These are phyloP conservation scores for Gastrolobium bilobum DNA, from an alignment of 306 rosid genomes.

Conservation along the genomic window DNA sequence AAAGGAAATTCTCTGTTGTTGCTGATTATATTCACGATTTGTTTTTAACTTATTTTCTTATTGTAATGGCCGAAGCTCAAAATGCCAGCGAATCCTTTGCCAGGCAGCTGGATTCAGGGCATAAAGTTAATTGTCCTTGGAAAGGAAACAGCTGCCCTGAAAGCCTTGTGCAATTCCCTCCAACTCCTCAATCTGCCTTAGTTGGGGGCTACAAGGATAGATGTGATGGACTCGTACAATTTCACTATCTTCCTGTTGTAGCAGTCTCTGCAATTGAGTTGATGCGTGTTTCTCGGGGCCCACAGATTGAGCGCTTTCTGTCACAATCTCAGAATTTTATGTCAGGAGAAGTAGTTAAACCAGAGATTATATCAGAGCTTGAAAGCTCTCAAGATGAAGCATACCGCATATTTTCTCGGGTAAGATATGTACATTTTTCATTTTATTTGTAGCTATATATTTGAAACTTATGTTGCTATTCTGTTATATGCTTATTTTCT, in stretches of 20 bases:
- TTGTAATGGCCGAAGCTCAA: slow-evolving; percentile 72
- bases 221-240: slow-evolving; percentile 95
- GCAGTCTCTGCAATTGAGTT: slow-evolving; percentile 87
- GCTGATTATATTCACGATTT: slow-evolving; percentile 30
- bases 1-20: slow-evolving; percentile 43
- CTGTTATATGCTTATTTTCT: slow-evolving; percentile 49
- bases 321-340: slow-evolving; percentile 62
- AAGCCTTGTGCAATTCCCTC: slow-evolving; percentile 98
- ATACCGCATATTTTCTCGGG: slow-evolving; percentile 73
- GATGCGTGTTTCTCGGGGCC: slow-evolving; percentile 75
- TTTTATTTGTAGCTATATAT: slow-evolving; percentile 23
- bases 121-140: slow-evolving; percentile 89
- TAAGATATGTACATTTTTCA: slow-evolving; percentile 54
- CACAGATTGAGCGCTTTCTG: slow-evolving; percentile 82
- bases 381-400: slow-evolving; percentile 86
- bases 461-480: slow-evolving; percentile 26
- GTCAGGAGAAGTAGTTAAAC: slow-evolving; percentile 76
- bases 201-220: slow-evolving; percentile 97
- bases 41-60: slow-evolving; percentile 47
- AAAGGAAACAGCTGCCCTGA: slow-evolving; percentile 97
- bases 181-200: slow-evolving; percentile 88
- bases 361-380: slow-evolving; percentile 72
- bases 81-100: slow-evolving; percentile 81
- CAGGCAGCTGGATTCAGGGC: slow-evolving; percentile 87
- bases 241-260: slow-evolving; percentile 80